Percentiles rank a stretch among this genome's conserved stretches.
Conservation (phyloP, 23 red algal species). For the Gracilariopsis chorda region DNA sequence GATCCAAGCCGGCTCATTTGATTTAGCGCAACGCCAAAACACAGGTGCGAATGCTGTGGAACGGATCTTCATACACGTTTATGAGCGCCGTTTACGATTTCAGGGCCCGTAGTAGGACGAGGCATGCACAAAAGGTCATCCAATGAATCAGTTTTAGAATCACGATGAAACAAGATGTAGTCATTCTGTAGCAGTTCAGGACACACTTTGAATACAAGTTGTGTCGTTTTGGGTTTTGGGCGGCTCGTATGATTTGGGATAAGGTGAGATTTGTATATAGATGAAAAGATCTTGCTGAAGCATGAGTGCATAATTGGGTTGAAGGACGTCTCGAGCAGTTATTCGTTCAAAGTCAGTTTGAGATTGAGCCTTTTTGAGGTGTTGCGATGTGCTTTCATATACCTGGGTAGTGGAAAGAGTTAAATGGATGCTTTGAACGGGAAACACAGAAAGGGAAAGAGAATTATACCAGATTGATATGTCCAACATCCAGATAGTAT, state of each 20-base stretch:
- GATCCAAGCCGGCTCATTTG: constrained; percentile 3
- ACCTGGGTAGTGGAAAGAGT: not conserved
- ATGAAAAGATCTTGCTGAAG: not conserved
- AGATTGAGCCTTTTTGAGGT: constrained; percentile 36
- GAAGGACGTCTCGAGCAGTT: constrained; percentile 16
- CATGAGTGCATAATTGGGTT: constrained; percentile 24
- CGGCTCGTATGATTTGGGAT: not conserved
- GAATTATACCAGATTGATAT: constrained; percentile 20
- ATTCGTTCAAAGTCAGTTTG: constrained; percentile 8
- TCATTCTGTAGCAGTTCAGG: constrained; percentile 15
- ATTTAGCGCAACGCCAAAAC: constrained; percentile 12
- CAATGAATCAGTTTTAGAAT: not conserved
- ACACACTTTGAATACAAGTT: constrained; percentile 9
- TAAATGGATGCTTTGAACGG: not conserved
- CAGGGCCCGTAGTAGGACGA: constrained; percentile 18
- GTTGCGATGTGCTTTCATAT: not conserved
- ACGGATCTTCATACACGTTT: constrained; percentile 31
- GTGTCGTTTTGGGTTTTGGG: not conserved
- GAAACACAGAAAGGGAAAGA: not conserved
- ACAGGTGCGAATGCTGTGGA: not conserved
- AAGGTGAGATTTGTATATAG: constrained; percentile 15
- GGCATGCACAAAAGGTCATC: constrained; percentile 29
- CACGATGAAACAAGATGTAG: constrained; percentile 9
- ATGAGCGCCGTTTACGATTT: constrained; percentile 42
- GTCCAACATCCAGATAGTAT: constrained; percentile 36